These are phyloP conservation scores for Dothistroma pini DNA, from an alignment of 2,329 filamentous ascomycete genomes.

Conservation along the genomic window DNA sequence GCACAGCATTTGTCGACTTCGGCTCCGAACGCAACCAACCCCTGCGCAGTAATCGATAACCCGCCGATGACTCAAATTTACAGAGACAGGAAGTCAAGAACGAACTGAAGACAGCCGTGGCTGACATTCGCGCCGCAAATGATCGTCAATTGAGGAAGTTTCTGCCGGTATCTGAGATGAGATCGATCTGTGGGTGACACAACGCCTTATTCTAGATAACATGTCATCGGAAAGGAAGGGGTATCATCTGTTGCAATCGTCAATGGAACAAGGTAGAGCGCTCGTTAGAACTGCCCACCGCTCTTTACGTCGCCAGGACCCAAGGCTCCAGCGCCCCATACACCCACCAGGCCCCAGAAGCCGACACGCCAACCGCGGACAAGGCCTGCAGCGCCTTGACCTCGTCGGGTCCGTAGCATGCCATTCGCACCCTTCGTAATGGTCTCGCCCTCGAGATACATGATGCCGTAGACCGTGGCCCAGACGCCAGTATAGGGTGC, in stretches of 20 bases:
- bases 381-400: constrained; percentile 65
- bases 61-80: not conserved
- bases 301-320: constrained; percentile 57
- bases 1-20: not conserved
- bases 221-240: not conserved
- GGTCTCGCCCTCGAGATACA: constrained; percentile 71
- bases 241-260: constrained; percentile 11
- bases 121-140: not conserved
- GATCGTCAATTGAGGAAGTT: not conserved
- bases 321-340: constrained; percentile 67
- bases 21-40: not conserved
- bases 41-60: not conserved
- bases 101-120: not conserved
- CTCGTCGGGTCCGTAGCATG: constrained; percentile 49
- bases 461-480: constrained; percentile 87
- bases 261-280: not conserved
- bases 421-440: constrained; percentile 33
- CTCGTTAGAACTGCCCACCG: constrained; percentile 31
- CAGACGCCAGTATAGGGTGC: constrained; percentile 81
- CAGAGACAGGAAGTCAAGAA: not conserved
- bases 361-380: constrained; percentile 74
- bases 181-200: not conserved
- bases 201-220: not conserved
- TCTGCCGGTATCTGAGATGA: not conserved
- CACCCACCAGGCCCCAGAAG: constrained; percentile 71